Conservation (phyloP, 768 basidiomycete genomes). For the Serendipita sp. region DNA sequence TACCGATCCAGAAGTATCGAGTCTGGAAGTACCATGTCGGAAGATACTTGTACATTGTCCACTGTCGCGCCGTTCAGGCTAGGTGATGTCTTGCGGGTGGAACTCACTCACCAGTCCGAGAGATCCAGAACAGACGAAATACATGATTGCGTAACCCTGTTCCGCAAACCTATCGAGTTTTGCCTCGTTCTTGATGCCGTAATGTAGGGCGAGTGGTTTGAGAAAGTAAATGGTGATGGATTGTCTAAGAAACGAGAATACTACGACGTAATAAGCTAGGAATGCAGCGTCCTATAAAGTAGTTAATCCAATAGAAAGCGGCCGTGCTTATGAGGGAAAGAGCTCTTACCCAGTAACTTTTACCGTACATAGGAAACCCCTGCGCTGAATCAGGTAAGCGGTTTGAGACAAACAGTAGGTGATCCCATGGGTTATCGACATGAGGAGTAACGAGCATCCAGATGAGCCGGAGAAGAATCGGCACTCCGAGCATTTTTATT, state of each 20-base stretch:
- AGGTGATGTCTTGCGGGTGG: background rate
- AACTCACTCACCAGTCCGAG: conserved; percentile 59
- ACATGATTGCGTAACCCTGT: conserved; percentile 75
- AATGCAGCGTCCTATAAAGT: conserved; percentile 50
- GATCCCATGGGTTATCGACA: conserved; percentile 52
- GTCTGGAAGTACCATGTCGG: conserved; percentile 82
- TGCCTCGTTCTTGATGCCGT: conserved; percentile 46
- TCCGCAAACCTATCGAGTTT: conserved; percentile 83
- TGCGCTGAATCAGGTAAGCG: conserved; percentile 34
- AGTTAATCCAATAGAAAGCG: background rate
- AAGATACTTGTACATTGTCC: conserved; percentile 54
- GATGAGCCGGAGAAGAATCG: conserved; percentile 44
- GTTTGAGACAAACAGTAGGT: conserved; percentile 57
- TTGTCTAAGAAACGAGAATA: conserved; percentile 83
- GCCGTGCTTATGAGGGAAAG: background rate
- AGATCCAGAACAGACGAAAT: conserved; percentile 52
- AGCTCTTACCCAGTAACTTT: conserved; percentile 31
- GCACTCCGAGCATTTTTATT: conserved; percentile 47
- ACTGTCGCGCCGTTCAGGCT: background rate
- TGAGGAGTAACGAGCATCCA: conserved; percentile 42
- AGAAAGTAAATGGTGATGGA: conserved; percentile 48
- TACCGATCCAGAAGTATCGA: conserved; percentile 71
- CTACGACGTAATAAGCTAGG: conserved; percentile 64
- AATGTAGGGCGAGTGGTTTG: conserved; percentile 47
- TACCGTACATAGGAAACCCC: conserved; percentile 48